These are phyloP conservation scores for Colletotrichum tanaceti DNA, from an alignment of 2,329 filamentous ascomycete genomes.

Conservation along the genomic window DNA sequence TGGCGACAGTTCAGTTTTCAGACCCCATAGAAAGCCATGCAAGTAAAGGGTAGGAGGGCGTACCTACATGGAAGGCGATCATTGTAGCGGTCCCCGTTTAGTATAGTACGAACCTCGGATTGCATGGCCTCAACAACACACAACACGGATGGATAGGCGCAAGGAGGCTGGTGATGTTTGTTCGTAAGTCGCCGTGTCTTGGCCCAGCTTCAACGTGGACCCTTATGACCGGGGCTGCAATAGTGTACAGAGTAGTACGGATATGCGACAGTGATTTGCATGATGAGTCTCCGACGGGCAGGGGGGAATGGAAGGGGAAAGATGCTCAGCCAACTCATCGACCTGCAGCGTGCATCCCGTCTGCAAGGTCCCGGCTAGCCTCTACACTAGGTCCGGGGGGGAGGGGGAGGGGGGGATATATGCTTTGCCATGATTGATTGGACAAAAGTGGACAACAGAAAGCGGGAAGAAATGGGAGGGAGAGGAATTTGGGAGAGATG, in stretches of 20 bases:
- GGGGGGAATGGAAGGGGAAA: neutral
- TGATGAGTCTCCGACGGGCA: slow-evolving; percentile 1
- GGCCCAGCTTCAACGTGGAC: neutral
- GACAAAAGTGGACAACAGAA: neutral
- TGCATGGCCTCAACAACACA: neutral
- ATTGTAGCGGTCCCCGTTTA: no score
- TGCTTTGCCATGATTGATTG: slow-evolving; percentile 11
- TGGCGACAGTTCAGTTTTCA: neutral
- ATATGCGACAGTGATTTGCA: neutral
- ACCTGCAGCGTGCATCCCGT: slow-evolving; percentile 7
- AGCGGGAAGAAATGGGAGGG: slow-evolving; percentile 1
- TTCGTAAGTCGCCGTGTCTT: slow-evolving; percentile 7
- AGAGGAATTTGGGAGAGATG: slow-evolving; percentile 14
- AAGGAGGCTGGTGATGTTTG: neutral
- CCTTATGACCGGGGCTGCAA: neutral
- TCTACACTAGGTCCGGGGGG: no score
- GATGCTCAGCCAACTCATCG: neutral
- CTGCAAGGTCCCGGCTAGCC: slow-evolving; percentile 17
- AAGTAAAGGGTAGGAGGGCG: neutral
- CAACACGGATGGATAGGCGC: neutral
- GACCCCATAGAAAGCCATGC: neutral
- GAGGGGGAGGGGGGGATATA: no score
- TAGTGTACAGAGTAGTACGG: no score
- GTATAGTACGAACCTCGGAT: neutral
- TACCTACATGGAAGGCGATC: no score